A percentile compares a stretch with the other conserved stretches of the same genome.
Evolutionary conservation across 192 early-diverging fungal species (phyloP).

Genomic region (Podila horticola): DNA sequence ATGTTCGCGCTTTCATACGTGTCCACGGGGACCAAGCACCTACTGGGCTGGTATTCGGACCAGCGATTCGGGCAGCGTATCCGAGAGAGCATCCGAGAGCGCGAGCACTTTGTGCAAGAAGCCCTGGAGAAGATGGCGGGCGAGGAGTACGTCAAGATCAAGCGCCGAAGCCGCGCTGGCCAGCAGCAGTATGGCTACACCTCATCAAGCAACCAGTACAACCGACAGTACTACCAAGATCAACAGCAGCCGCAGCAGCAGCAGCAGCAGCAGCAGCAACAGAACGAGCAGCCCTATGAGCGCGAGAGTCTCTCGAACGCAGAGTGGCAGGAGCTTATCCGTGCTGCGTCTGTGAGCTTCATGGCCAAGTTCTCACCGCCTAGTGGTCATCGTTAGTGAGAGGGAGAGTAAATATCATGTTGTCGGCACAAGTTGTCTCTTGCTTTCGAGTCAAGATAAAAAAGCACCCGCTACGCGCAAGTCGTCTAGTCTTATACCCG

Average conservation of each 20-base stretch:
- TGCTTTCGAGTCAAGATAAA: too few relatives aligned
- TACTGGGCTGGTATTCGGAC: constrained; percentile 43
- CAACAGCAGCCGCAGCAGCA: constrained; percentile 17
- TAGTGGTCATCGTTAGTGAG: background rate
- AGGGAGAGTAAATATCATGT: too few relatives aligned
- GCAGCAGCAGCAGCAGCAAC: constrained; percentile 13
- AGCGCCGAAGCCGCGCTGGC: constrained; percentile 21
- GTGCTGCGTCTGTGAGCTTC: constrained; percentile 42
- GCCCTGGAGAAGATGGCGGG: constrained; percentile 50
- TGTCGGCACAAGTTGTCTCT: too few relatives aligned
- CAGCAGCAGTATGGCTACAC: constrained; percentile 7
- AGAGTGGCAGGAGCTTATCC: constrained; percentile 49
- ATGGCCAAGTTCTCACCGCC: constrained; percentile 26
- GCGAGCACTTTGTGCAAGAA: constrained; percentile 43
- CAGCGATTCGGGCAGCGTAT: constrained; percentile 45
- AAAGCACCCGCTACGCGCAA: too few relatives aligned
- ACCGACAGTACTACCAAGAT: constrained; percentile 16
- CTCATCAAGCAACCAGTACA: background rate
- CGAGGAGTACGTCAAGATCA: constrained; percentile 44
- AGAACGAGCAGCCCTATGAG: constrained; percentile 13
- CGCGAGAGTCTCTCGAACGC: constrained; percentile 26
- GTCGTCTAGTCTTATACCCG: too few relatives aligned
- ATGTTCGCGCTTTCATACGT: constrained; percentile 45
- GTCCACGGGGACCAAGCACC: constrained; percentile 28
- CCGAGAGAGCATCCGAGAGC: constrained; percentile 39